A percentile compares a stretch with the other conserved stretches of the same genome.
Evolutionary conservation across 176 grass and related monocot genomes (phyloP).

Genomic region (Cymbopogon citratus): DNA sequence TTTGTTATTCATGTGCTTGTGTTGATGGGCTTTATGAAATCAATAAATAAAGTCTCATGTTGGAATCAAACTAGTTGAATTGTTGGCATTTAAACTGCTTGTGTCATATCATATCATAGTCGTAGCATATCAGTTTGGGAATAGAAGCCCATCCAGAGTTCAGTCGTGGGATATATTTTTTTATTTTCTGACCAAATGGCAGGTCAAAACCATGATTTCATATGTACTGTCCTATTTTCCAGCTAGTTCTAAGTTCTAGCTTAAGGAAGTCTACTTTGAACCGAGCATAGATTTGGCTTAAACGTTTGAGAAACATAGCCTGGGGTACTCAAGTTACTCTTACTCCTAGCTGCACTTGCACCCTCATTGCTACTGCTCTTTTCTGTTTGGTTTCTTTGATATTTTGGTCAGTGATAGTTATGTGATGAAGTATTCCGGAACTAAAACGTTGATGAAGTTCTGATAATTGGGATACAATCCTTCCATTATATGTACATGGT

Average conservation of each 20-base stretch:
- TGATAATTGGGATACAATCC: neutral
- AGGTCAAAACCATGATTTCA: neutral
- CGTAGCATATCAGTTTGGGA: neutral
- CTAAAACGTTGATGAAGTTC: neutral
- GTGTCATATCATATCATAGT: slow-evolving; percentile 2
- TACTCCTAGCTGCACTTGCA: neutral
- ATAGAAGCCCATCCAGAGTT: neutral
- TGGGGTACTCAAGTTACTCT: neutral
- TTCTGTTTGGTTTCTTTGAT: neutral
- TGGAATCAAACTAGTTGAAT: neutral
- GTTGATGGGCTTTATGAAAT: neutral
- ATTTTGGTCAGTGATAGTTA: neutral
- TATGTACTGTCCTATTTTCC: neutral
- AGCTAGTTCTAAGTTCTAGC: neutral
- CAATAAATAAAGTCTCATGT: neutral
- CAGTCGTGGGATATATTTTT: neutral
- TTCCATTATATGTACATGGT: slow-evolving; percentile 21
- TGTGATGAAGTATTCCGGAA: neutral
- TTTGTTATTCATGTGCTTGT: slow-evolving; percentile 11
- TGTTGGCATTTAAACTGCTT: no score
- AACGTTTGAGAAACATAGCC: neutral
- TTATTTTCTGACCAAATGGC: neutral
- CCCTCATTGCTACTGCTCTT: neutral
- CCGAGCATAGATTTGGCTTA: neutral
- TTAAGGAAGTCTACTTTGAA: neutral